phyloP scores from a whole-genome alignment of 495 filamentous ascomycete species.

The Pyrenula massariospora region DNA sequence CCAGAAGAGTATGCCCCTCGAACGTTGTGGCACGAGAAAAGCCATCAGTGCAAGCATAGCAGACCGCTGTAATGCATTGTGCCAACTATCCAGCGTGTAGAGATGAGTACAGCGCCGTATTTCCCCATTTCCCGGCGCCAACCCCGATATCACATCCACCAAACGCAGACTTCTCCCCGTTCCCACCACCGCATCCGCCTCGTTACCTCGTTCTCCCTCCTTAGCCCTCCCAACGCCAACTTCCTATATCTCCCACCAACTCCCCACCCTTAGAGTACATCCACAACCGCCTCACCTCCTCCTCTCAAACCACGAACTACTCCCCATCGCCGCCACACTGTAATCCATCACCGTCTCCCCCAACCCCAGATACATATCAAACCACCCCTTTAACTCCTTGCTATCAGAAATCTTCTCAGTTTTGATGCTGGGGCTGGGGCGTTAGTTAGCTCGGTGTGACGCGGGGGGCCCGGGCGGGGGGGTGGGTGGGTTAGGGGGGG shows the following conservation, averaged over 20 bases:
- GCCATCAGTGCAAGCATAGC: too few species aligned
- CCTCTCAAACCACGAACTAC: constrained; percentile 81
- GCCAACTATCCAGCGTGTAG: too few species aligned
- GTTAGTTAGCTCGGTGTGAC: constrained; percentile 4
- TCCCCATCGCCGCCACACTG: constrained; percentile 79
- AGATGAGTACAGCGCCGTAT: too few species aligned
- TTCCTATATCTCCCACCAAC: constrained; percentile 4
- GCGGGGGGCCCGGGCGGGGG: constrained; percentile 2
- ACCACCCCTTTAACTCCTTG: constrained; percentile 77
- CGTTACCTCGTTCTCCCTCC: too few species aligned
- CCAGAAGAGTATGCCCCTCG: too few species aligned
- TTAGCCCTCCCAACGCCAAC: too few species aligned
- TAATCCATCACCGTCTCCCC: constrained; percentile 98
- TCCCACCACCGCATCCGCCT: too few species aligned
- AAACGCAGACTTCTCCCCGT: too few species aligned
- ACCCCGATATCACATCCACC: too few species aligned
- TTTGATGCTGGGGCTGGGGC: constrained; percentile 67
- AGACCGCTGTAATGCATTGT: too few species aligned
- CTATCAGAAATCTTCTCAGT: constrained; percentile 76
- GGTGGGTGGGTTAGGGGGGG: constrained; percentile 6
- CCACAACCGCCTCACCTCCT: constrained; percentile 69
- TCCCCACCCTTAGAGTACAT: constrained; percentile 3
- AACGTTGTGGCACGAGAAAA: too few species aligned
- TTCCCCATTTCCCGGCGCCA: too few species aligned
- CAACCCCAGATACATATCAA: constrained; percentile 89